Conservation (phyloP, 2,329 filamentous ascomycete genomes). For the Ophiostoma piceae region DNA sequence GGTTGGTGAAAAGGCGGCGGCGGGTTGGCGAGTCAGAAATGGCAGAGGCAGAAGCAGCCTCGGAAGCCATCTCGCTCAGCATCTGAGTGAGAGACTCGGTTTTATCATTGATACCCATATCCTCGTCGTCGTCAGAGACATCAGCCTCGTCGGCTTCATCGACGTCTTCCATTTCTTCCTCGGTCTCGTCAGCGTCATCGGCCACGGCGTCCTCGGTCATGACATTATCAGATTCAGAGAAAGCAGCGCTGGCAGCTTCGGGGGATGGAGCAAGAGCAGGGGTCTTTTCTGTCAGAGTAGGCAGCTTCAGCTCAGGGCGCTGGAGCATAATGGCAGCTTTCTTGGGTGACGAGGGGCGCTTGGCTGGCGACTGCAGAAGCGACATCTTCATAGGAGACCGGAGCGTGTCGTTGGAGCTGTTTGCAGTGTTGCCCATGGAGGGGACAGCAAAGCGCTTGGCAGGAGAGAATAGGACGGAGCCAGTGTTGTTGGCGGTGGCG, state of each 20-base stretch:
- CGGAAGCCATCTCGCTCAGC: slow-evolving; percentile 25
- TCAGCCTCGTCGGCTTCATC: slow-evolving; percentile 15
- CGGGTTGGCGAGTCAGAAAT: slow-evolving; percentile 30
- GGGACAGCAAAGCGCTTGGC: slow-evolving; percentile 48
- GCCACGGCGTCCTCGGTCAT: slow-evolving; percentile 12
- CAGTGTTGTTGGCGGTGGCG: slow-evolving; percentile 14
- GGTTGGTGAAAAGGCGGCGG: slow-evolving; percentile 34
- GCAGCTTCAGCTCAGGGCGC: slow-evolving; percentile 28
- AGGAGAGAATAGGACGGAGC: slow-evolving; percentile 44
- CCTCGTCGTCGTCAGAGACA: slow-evolving; percentile 24
- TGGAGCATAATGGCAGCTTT: slow-evolving; percentile 37
- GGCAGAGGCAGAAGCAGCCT: slow-evolving; percentile 25
- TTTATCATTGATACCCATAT: slow-evolving; percentile 23
- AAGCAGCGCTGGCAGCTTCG: neutral
- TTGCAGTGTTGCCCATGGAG: slow-evolving; percentile 37
- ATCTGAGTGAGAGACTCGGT: slow-evolving; percentile 25
- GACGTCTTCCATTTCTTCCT: slow-evolving; percentile 22
- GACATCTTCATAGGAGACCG: slow-evolving; percentile 44
- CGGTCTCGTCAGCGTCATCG: neutral
- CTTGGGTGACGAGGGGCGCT: slow-evolving; percentile 34
- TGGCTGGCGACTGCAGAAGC: slow-evolving; percentile 44
- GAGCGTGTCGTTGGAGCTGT: slow-evolving; percentile 30
- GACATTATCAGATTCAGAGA: slow-evolving; percentile 18
- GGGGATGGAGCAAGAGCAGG: neutral
- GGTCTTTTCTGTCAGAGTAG: neutral